These are phyloP conservation scores for Daedaleopsis nitida DNA, from an alignment of 768 basidiomycete species.

Conservation along the genomic window DNA sequence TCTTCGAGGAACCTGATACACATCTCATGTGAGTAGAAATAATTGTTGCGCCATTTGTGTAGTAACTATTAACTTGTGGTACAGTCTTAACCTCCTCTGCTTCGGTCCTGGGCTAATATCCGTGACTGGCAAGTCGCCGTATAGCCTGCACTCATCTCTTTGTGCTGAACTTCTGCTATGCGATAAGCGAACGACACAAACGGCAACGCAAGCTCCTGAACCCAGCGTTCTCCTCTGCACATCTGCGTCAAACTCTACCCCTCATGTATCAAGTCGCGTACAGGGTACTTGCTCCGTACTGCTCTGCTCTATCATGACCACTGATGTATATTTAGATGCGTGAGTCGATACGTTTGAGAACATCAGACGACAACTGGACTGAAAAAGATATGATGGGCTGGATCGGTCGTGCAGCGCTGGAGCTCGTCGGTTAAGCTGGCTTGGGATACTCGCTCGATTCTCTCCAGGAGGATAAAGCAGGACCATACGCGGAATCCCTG, in stretches of 20 bases:
- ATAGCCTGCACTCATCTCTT: too few species aligned
- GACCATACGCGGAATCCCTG: constrained; percentile 20
- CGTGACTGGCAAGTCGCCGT: too few species aligned
- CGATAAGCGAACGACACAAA: constrained; percentile 19
- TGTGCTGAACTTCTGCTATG: neutral
- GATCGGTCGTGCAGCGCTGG: constrained; percentile 21
- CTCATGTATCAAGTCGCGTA: neutral
- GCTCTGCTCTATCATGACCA: too few species aligned
- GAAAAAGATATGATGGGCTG: constrained; percentile 18
- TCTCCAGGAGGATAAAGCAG: constrained; percentile 5
- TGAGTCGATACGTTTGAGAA: constrained; percentile 5
- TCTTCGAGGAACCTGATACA: too few species aligned
- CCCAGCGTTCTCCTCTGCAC: constrained; percentile 20
- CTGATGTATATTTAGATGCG: too few species aligned
- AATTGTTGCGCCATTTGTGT: too few species aligned
- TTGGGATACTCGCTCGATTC: constrained; percentile 21
- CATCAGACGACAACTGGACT: too few species aligned
- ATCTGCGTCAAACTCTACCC: neutral
- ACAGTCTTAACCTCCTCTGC: too few species aligned
- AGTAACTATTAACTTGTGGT: too few species aligned
- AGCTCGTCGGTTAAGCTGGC: constrained; percentile 19
- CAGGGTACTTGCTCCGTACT: neutral
- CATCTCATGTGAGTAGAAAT: too few species aligned
- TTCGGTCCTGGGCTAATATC: too few species aligned
- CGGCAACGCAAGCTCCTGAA: constrained; percentile 25